Conservation (phyloP, 1,139 yeast genomes). For the Magnusiomyces suaveolens region DNA sequence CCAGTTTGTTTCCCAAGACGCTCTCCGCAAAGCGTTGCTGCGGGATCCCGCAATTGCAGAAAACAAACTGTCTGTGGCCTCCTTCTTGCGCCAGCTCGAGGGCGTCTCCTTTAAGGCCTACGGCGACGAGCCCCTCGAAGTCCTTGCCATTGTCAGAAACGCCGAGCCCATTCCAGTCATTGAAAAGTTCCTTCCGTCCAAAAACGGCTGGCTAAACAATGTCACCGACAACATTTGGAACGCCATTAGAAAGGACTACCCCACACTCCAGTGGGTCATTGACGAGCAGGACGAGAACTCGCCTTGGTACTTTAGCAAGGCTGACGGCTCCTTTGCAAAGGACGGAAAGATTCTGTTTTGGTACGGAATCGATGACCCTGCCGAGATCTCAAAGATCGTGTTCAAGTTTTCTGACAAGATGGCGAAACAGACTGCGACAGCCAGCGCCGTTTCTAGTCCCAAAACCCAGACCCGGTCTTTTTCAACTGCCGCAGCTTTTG, state of each 20-base stretch:
- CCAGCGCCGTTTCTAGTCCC: constrained; percentile 29
- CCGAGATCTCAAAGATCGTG: constrained; percentile 56
- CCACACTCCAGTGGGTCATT: constrained; percentile 75
- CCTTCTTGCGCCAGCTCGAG: constrained; percentile 69
- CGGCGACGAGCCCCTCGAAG: constrained; percentile 94
- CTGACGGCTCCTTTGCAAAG: constrained; percentile 88
- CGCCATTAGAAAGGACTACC: constrained; percentile 66
- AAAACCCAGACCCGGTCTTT: constrained; percentile 26
- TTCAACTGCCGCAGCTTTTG: constrained; percentile 15
- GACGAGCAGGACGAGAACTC: constrained; percentile 85
- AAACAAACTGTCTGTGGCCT: constrained; percentile 43
- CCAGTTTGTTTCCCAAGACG: constrained; percentile 64
- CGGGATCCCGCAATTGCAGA: constrained; percentile 67
- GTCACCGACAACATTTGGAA: constrained; percentile 91
- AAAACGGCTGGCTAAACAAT: constrained; percentile 93
- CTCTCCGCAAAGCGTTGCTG: constrained; percentile 63
- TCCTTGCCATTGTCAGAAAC: constrained; percentile 69
- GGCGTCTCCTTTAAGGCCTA: constrained; percentile 58
- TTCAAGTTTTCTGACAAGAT: constrained; percentile 39
- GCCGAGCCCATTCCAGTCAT: constrained; percentile 51
- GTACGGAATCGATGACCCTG: constrained; percentile 73
- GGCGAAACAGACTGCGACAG: constrained; percentile 15
- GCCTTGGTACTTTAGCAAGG: constrained; percentile 83
- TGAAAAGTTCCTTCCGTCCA: constrained; percentile 79
- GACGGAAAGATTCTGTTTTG: constrained; percentile 88